Evolutionary conservation across 352 stramenopile species (phyloP).

Genomic region (Thalassiosira hispida): DNA sequence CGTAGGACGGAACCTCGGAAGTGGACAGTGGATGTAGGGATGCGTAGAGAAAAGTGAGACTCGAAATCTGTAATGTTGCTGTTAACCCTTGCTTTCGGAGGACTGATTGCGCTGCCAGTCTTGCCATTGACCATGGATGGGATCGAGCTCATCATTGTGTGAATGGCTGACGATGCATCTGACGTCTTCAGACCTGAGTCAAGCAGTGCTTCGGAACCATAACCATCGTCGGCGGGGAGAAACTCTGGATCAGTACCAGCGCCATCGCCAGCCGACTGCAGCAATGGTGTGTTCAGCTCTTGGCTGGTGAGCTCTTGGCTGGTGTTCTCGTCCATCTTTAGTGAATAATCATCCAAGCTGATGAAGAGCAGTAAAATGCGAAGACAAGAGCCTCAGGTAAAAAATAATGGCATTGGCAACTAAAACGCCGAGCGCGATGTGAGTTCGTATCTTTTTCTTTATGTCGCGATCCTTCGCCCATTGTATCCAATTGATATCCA

Average conservation of each 20-base stretch:
- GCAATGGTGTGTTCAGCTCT: constrained; percentile 6
- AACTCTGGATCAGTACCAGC: background rate
- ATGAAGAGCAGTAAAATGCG: too few species aligned
- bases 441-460: background rate
- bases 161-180: too few species aligned
- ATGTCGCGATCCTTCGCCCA: background rate
- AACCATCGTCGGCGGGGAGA: too few species aligned
- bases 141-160: too few species aligned
- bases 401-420: background rate
- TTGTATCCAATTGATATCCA: too few species aligned
- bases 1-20: constrained; percentile 49
- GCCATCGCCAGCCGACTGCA: background rate
- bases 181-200: too few species aligned
- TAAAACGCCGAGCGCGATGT: background rate
- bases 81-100: background rate
- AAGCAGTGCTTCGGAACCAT: too few species aligned
- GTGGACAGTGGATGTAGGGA: constrained; percentile 51
- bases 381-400: too few species aligned
- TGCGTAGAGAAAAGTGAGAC: constrained; percentile 67
- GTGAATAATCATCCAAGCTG: too few species aligned
- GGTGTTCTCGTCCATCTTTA: too few species aligned
- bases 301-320: background rate
- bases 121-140: too few species aligned
- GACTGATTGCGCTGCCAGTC: background rate
- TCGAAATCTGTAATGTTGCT: constrained; percentile 14